Conservation (phyloP, 1,284 basidiomycete species). For the Sporisorium exsertum region DNA sequence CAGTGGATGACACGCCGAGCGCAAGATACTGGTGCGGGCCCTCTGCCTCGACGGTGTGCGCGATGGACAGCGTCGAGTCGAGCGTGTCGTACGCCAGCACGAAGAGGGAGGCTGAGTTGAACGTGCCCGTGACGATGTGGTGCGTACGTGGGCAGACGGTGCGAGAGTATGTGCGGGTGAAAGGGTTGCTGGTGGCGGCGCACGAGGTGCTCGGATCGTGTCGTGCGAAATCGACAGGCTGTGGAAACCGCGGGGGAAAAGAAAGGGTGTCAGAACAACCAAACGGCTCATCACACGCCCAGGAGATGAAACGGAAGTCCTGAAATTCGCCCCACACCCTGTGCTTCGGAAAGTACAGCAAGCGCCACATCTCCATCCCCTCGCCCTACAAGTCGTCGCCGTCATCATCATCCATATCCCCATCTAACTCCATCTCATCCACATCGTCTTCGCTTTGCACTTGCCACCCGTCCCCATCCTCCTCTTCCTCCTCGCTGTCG, state of each 20-base stretch:
- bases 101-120: constrained; percentile 56
- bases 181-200: background rate
- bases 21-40: constrained; percentile 62
- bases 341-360: background rate
- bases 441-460: constrained; percentile 26
- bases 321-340: background rate
- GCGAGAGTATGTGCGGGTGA: background rate
- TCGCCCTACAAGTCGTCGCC: constrained; percentile 24
- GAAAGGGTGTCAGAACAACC: constrained; percentile 4
- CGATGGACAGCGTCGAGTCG: constrained; percentile 25
- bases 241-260: background rate
- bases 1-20: constrained; percentile 14
- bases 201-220: constrained; percentile 24
- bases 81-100: constrained; percentile 54
- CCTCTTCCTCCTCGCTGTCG: constrained; percentile 28
- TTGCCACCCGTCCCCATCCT: constrained; percentile 24
- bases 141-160: constrained; percentile 33
- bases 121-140: constrained; percentile 58
- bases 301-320: background rate
- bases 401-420: constrained; percentile 12
- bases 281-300: background rate
- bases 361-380: background rate
- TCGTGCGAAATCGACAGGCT: background rate
- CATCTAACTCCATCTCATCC: constrained; percentile 14
- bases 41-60: constrained; percentile 20